Conservation (phyloP, 1,284 basidiomycete species). For the Pseudozyma sp. region DNA sequence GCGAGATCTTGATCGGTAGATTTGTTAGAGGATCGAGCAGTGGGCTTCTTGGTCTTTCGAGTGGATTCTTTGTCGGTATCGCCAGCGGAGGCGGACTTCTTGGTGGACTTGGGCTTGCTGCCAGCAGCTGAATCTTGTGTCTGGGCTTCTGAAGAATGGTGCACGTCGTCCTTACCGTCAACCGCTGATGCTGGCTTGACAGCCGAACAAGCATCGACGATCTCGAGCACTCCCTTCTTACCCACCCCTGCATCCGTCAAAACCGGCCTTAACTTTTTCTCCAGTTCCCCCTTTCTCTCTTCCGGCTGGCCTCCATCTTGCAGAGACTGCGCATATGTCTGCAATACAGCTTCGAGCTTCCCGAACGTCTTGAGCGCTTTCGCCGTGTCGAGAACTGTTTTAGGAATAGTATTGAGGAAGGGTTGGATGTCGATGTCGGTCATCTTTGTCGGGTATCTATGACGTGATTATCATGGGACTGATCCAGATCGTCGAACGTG, state of each 20-base stretch:
- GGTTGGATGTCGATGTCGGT: conserved; percentile 20
- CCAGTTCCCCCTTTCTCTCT: conserved; percentile 13
- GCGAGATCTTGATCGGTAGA: conserved; percentile 15
- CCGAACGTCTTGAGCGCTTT: conserved; percentile 49
- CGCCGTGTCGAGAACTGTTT: conserved; percentile 62
- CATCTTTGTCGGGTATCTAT: not conserved
- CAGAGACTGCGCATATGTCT: conserved; percentile 12
- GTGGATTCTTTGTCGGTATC: not conserved
- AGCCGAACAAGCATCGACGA: conserved; percentile 34
- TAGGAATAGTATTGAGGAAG: conserved; percentile 25
- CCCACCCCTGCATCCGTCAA: conserved; percentile 54
- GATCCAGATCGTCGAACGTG: too few species aligned
- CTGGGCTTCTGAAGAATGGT: not conserved
- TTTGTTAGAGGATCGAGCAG: conserved; percentile 3
- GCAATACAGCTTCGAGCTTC: conserved; percentile 42
- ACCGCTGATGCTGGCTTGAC: not conserved
- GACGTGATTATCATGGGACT: not conserved
- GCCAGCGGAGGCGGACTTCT: not conserved
- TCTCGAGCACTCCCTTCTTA: conserved; percentile 45
- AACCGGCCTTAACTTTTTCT: conserved; percentile 44
- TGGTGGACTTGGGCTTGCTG: not conserved
- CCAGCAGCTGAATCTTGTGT: not conserved
- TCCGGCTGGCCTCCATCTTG: not conserved
- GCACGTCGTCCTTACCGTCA: not conserved
- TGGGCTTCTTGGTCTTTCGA: conserved; percentile 3